Evolutionary conservation across 371 early-diverging fungal species (phyloP).

Genomic region (Mortierella sp.): DNA sequence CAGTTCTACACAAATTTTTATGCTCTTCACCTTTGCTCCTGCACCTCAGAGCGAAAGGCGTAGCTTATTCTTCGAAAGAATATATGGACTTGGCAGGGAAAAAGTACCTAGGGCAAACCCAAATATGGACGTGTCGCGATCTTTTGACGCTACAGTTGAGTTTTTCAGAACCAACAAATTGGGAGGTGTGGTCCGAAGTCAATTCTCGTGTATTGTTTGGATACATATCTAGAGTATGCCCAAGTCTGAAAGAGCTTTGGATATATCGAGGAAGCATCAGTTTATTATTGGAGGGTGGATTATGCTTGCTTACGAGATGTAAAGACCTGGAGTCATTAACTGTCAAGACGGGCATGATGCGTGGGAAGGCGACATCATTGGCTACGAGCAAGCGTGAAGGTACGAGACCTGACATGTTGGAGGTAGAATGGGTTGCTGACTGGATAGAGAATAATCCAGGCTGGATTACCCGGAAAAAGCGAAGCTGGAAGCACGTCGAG

Average conservation of each 20-base stretch:
- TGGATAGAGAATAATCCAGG: neutral
- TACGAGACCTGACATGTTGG: neutral
- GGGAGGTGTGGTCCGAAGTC: neutral
- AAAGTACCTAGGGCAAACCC: neutral
- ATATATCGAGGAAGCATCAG: neutral
- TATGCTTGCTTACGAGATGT: neutral
- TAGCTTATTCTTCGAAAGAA: neutral
- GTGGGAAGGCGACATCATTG: neutral
- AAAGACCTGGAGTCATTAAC: neutral
- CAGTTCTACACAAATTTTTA: neutral
- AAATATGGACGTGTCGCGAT: neutral
- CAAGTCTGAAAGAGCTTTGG: neutral
- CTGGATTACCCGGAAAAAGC: neutral
- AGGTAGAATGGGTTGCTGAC: neutral
- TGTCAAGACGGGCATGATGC: neutral
- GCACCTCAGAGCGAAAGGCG: neutral
- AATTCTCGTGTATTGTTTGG: slow-evolving; percentile 1
- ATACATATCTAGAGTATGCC: slow-evolving; percentile 1
- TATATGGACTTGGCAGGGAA: neutral
- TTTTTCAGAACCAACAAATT: neutral
- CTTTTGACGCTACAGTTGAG: neutral
- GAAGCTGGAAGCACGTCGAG: neutral
- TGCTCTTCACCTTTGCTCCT: neutral
- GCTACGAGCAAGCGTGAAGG: neutral
- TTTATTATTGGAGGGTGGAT: neutral